Evolutionary conservation across 331 rosid genomes (phyloP), one percentile per base, ranked within the genome.

Genomic region (Rosa hybrid): DNA sequence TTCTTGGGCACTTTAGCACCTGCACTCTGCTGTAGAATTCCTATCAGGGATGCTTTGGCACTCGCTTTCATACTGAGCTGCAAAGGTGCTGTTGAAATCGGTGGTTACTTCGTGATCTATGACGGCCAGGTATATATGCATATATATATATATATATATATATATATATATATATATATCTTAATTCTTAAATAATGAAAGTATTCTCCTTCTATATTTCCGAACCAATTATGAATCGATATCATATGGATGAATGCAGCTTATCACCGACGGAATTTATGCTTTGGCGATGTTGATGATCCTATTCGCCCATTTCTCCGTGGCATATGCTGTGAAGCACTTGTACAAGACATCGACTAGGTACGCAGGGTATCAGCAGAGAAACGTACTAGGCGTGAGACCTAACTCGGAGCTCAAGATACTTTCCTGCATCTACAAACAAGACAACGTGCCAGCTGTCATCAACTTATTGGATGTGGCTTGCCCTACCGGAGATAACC

Each of bases 41-140:
- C 84, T 12, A 25, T 4, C 7, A 45, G 23, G 49, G 86, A 87
- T 54, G 80, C 90, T 51, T 57, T 79, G 39, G 78, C 75, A 0
- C 74, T 87, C 4, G 63, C 82, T 51, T 48, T 81, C 82, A 87
- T 87, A 27, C 72, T 87, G 79, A 39, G 72, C 48, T 68, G 82
- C 83, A 78, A 83, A 76, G 90, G 90, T 11, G 77, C 74, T 20
- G 81, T 84, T 18, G 84, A 87, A 4, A 4, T 87, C 9, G 65
- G 69, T 11, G 7, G 45, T 67, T 50, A 42, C 75, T 8, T 79
- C 34, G 6, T 46, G 12, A 14, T 63, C 73, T 49, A 45, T 48
- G 88, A 81, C 16, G 34, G 48, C 44, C 0, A 39, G 25, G 81
- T 82, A 27, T 27, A 27, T 27, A 71, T 17, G 23, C 16, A 60